A percentile compares a stretch with the other conserved stretches of the same genome.
Conservation (phyloP, 257 asterid genomes). For the Capsicum rhomboideum region DNA sequence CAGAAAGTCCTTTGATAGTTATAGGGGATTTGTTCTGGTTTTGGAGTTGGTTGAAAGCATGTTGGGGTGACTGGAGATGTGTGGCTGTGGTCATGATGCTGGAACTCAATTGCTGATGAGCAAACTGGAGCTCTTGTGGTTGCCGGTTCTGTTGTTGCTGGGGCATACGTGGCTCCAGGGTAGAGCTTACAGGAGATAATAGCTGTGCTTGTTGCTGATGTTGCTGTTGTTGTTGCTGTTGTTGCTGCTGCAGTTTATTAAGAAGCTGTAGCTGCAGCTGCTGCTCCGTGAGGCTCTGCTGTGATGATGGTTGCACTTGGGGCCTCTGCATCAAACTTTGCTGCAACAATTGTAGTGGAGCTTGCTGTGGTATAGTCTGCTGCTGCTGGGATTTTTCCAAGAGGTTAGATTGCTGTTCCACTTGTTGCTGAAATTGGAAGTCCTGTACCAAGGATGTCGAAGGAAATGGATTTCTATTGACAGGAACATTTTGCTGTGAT, state of each 20-base stretch:
- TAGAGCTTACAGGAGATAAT: conserved; percentile 32
- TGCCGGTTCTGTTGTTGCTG: conserved; percentile 60
- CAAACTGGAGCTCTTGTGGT: conserved; percentile 28
- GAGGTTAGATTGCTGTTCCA: conserved; percentile 37
- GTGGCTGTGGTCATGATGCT: conserved; percentile 45
- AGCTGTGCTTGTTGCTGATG: conserved; percentile 42
- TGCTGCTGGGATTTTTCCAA: conserved; percentile 59
- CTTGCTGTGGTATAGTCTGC: conserved; percentile 45
- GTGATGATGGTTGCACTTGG: conserved; percentile 40
- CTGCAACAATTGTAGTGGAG: conserved; percentile 34
- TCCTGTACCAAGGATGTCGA: conserved; percentile 50
- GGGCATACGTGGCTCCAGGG: conserved; percentile 43
- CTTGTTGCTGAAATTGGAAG: conserved; percentile 50
- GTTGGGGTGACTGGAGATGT: conserved; percentile 46
- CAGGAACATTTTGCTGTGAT: conserved; percentile 29
- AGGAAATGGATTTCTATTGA: conserved; percentile 41
- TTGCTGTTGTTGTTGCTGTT: conserved; percentile 28
- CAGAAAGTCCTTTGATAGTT: conserved; percentile 34
- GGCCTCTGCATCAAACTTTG: conserved; percentile 52
- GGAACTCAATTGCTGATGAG: conserved; percentile 39
- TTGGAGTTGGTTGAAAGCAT: conserved; percentile 55
- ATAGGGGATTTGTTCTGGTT: conserved; percentile 46
- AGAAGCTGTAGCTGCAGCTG: conserved; percentile 74
- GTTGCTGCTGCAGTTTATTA: conserved; percentile 64
- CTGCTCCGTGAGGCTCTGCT: conserved; percentile 53